A percentile compares a stretch with the other conserved stretches of the same genome.
Evolutionary conservation across 108 stramenopile genomes (phyloP).

Genomic region (Bacterosira constricta): DNA sequence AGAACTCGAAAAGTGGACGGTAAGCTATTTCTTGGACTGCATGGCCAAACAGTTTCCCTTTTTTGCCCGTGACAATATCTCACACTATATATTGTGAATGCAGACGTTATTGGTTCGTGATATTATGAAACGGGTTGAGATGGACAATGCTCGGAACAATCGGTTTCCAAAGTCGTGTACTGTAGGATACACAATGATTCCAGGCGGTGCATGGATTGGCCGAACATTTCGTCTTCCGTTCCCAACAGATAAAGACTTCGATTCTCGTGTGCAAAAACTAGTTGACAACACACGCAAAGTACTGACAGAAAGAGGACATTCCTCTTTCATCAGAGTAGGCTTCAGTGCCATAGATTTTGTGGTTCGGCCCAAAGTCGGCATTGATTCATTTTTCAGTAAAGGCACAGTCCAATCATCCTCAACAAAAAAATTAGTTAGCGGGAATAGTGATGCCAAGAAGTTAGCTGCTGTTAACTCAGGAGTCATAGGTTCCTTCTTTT

Average conservation of each 20-base stretch:
- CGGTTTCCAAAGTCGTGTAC: constrained; percentile 73
- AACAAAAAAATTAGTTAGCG: not conserved
- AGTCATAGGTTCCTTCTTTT: constrained; percentile 23
- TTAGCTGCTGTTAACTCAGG: not conserved
- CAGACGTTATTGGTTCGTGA: constrained; percentile 62
- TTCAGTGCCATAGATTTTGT: constrained; percentile 56
- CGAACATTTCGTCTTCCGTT: constrained; percentile 48
- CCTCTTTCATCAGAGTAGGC: constrained; percentile 43
- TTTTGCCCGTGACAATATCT: not conserved
- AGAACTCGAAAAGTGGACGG: constrained; percentile 70
- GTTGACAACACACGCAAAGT: constrained; percentile 32
- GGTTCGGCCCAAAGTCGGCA: constrained; percentile 39
- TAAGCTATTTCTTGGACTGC: not conserved
- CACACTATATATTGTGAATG: not conserved
- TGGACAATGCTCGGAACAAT: constrained; percentile 67
- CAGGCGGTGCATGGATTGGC: constrained; percentile 47
- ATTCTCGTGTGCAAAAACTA: constrained; percentile 37
- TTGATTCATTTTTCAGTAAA: constrained; percentile 51
- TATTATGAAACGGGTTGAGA: constrained; percentile 68
- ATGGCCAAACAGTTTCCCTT: not conserved
- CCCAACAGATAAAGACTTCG: constrained; percentile 46
- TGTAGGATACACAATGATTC: constrained; percentile 62
- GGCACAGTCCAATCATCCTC: not conserved
- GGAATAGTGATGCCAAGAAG: not conserved
- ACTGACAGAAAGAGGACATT: constrained; percentile 27